These are phyloP conservation scores for Spirogloea muscicola DNA, from an alignment of 139 green algal genomes.

Conservation along the genomic window DNA sequence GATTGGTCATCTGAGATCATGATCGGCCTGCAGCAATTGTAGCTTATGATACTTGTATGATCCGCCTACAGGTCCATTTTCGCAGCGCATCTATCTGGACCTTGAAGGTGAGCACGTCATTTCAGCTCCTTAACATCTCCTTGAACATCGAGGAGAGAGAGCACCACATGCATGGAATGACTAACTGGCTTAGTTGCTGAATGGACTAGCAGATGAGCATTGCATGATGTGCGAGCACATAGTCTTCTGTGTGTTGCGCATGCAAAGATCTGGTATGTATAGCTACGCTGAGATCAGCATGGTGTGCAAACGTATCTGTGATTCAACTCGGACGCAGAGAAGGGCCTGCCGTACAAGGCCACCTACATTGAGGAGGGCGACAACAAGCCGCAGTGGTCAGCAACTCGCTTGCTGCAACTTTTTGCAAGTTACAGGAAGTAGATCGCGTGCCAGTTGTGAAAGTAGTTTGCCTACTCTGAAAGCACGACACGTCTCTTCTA, in stretches of 20 bases:
- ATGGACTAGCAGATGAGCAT: neutral
- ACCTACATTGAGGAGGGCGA: conserved; percentile 33
- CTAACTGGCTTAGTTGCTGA: neutral
- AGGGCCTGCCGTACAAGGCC: conserved; percentile 22
- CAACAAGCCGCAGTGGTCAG: conserved; percentile 30
- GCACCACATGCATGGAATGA: neutral
- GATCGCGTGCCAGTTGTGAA: too few species aligned
- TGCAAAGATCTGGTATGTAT: neutral
- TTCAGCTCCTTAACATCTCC: neutral
- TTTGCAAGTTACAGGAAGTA: neutral
- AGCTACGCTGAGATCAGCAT: too few species aligned
- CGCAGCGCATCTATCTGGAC: conserved; percentile 26
- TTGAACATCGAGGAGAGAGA: neutral
- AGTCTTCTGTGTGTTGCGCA: neutral
- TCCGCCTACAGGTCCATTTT: conserved; percentile 40
- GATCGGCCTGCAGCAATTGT: too few species aligned
- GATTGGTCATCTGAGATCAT: too few species aligned
- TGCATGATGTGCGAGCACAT: neutral
- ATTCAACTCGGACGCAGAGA: conserved; percentile 5
- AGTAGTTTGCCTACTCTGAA: neutral
- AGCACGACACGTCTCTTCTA: neutral
- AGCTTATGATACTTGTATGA: too few species aligned
- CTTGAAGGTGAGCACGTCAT: conserved; percentile 9
- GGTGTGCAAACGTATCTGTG: neutral
- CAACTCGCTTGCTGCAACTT: neutral